Evolutionary conservation across 176 grass and related monocot genomes (phyloP).

Genomic region (Juncus effusus): DNA sequence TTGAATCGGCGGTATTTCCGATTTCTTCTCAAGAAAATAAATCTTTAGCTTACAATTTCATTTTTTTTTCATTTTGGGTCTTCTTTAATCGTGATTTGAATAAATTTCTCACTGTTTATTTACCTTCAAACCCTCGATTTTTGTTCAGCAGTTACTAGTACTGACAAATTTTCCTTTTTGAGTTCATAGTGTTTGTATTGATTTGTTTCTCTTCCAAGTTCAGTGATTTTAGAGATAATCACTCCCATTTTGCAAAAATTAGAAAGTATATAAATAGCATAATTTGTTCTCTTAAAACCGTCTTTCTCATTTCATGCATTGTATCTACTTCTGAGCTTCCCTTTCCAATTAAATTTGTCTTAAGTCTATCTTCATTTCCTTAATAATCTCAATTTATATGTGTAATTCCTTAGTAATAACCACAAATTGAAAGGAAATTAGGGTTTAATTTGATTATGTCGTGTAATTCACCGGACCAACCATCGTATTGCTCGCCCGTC

Average conservation of each 20-base stretch:
- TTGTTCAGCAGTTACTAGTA: neutral
- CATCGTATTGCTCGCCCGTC: constrained; percentile 58
- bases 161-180: neutral
- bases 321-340: neutral
- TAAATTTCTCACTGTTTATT: neutral
- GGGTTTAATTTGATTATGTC: constrained; percentile 41
- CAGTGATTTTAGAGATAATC: too few species aligned
- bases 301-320: too few species aligned
- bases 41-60: constrained; percentile 1
- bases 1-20: constrained; percentile 4
- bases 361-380: neutral
- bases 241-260: too few species aligned
- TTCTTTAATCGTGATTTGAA: neutral
- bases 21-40: neutral
- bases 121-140: neutral
- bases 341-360: neutral
- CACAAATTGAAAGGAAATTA: neutral
- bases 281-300: too few species aligned
- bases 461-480: constrained; percentile 65
- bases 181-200: neutral
- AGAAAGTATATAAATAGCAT: too few species aligned
- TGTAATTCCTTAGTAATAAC: neutral
- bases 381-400: neutral
- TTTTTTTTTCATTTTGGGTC: neutral
- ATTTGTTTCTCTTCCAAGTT: neutral